Conservation (phyloP, 2,329 filamentous ascomycete genomes). For the Stromatinia cepivora region DNA sequence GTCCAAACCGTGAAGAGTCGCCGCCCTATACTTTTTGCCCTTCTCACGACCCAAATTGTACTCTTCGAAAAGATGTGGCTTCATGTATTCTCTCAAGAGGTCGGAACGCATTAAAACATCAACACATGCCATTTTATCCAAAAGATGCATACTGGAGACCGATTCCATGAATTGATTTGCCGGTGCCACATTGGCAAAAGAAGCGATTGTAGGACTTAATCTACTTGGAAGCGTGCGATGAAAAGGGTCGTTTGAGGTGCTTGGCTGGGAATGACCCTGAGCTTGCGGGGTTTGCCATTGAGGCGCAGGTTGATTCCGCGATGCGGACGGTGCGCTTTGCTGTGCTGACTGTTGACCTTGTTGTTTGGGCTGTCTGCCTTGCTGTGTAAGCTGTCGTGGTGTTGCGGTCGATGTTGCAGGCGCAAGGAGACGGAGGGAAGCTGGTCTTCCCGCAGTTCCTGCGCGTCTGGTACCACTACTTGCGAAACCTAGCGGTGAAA, state of each 20-base stretch:
- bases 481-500: no score
- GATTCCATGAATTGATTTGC: slow-evolving; percentile 8
- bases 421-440: background rate
- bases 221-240: background rate
- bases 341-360: background rate
- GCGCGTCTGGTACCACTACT: no score
- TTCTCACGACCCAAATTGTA: background rate
- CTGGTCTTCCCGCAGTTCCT: background rate
- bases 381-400: background rate
- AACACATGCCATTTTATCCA: background rate
- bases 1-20: background rate
- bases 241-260: background rate
- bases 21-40: background rate
- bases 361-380: background rate
- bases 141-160: background rate
- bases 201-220: background rate
- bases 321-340: background rate
- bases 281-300: background rate
- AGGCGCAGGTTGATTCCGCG: background rate
- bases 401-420: background rate
- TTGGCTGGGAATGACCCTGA: background rate
- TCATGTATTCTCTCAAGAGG: background rate
- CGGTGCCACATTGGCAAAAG: background rate
- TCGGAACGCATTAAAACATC: slow-evolving; percentile 6
- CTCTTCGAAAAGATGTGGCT: background rate